These are phyloP conservation scores for Eucalyptus curtisii DNA, from an alignment of 345 rosid genomes.

Conservation along the genomic window DNA sequence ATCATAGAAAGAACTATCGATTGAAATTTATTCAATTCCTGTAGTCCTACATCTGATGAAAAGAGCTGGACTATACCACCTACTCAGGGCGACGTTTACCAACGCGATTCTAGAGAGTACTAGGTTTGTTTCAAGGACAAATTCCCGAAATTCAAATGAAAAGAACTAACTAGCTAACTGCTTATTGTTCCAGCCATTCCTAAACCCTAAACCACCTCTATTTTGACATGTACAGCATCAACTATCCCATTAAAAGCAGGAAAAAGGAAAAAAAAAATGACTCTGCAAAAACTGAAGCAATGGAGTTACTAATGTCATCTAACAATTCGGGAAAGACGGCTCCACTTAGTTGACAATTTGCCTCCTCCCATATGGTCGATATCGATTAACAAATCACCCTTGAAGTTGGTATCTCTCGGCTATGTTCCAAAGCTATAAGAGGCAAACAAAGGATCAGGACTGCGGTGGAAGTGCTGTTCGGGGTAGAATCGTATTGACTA, in stretches of 20 bases:
- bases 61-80: background rate
- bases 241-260: background rate
- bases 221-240: background rate
- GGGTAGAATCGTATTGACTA: slow-evolving; percentile 29
- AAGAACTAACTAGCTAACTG: background rate
- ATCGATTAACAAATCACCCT: background rate
- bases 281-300: background rate
- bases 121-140: background rate
- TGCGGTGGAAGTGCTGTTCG: slow-evolving; percentile 5
- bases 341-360: background rate
- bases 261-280: background rate
- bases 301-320: background rate
- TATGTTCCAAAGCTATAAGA: background rate
- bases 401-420: background rate
- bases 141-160: background rate
- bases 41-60: background rate
- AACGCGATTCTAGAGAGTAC: background rate
- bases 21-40: background rate
- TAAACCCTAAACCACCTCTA: background rate
- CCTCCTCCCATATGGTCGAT: background rate
- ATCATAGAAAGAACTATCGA: background rate
- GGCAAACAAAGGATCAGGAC: slow-evolving; percentile 6
- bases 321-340: background rate
- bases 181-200: background rate
- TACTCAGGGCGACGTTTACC: background rate